Evolutionary conservation across 2,329 filamentous ascomycete genomes (phyloP), one percentile per base, ranked within the genome.

Genomic region (Aquanectria penicillioides): DNA sequence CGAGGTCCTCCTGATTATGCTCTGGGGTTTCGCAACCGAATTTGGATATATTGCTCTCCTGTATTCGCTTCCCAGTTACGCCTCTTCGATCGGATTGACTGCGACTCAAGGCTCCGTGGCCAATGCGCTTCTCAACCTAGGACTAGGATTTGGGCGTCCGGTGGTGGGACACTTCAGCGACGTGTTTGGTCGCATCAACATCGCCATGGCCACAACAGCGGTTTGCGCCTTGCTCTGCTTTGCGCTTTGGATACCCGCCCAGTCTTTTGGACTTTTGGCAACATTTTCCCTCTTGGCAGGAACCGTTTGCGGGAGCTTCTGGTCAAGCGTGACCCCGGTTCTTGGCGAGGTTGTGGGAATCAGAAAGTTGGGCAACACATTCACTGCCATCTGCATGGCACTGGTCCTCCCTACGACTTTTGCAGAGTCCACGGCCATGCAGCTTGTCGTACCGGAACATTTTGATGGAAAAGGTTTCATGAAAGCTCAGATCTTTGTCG

Each of bases 291-390:
- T 60, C 10, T 34, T 60, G 4, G 51, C 36, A 11, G 57, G 57
- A 2, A 34, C 47, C 7, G 22, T 60, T 13, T 57, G 46, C 15
- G 52, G 57, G 3, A 52, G 51, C 13, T 56, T 60, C 15, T 60
- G 57, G 57, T 50, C 54, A 6, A 83, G 84, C 9, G 80, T 86
- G 12, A 84, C 81, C 0, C 86, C 87, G 0, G 82, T 89, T 2
- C 79, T 82, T 6, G 84, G 82, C 0, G 87, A 90, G 67, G 80
- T 89, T 3, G 82, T 89, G 23, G 87, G 87, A 0, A 69, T 90
- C 12, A 77, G 76, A 56, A 80, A 86, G 56, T 73, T 89, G 0
- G 83, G 85, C 2, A 80, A 81, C 38, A 84, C 81, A 1, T 74
- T 90, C 57, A 84, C 80, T 55, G 80, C 88, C 34, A 83, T 82